phyloP scores from a whole-genome alignment of 805 yeast genomes.

The Scheffersomyces spartinae region DNA sequence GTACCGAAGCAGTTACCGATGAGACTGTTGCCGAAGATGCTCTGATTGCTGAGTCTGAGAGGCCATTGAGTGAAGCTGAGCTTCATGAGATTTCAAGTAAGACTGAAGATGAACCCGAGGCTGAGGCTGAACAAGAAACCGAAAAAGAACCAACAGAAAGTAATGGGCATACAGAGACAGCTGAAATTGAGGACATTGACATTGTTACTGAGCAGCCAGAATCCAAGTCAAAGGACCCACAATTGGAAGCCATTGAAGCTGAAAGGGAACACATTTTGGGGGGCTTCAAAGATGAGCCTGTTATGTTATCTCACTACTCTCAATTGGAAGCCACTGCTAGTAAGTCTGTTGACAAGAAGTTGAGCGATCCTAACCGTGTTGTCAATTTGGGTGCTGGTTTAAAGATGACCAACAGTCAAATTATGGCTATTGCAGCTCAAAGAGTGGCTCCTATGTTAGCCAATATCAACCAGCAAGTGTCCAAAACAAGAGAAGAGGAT shows the following conservation, averaged over 20 bases:
- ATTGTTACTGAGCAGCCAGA: conserved; percentile 11
- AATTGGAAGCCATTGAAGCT: conserved; percentile 18
- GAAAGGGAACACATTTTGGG: conserved; percentile 27
- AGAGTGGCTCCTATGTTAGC: conserved; percentile 45
- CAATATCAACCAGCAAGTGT: conserved; percentile 38
- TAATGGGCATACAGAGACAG: conserved; percentile 5
- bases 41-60: conserved; percentile 4
- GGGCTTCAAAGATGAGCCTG: conserved; percentile 35
- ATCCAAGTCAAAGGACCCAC: conserved; percentile 1
- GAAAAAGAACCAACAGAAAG: conserved; percentile 2
- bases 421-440: conserved; percentile 41
- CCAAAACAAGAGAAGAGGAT: conserved; percentile 31
- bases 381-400: conserved; percentile 45
- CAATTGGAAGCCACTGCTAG: conserved; percentile 38
- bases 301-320: conserved; percentile 34
- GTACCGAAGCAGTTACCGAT: conserved; percentile 2
- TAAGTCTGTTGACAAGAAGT: conserved; percentile 29
- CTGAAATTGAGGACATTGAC: conserved; percentile 20
- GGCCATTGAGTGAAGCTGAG: conserved; percentile 4
- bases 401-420: conserved; percentile 41
- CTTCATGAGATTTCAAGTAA: conserved; percentile 4
- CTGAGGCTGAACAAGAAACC: conserved; percentile 3
- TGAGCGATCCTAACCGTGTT: conserved; percentile 38
- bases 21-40: conserved; percentile 1
- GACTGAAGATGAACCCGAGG: conserved; percentile 6